These are phyloP conservation scores for Neotropicomus parvogracilis DNA, from an alignment of 1,284 basidiomycete genomes.

Conservation along the genomic window DNA sequence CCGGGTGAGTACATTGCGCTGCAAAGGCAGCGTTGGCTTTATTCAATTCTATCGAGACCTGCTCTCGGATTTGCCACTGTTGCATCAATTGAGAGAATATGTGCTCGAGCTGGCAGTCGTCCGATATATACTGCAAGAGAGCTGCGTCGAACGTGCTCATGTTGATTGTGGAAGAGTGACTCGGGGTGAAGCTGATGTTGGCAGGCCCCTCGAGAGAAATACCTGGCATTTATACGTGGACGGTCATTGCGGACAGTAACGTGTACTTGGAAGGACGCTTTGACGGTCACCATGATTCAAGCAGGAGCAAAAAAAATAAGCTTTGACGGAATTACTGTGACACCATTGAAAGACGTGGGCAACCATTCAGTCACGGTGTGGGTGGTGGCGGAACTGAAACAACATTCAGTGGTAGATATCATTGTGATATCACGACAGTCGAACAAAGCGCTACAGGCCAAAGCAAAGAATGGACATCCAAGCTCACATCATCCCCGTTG, in stretches of 20 bases:
- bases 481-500: not conserved
- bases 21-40: conserved; percentile 17
- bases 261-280: conserved; percentile 6
- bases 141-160: conserved; percentile 14
- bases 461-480: not conserved
- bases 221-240: conserved; percentile 13
- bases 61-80: not conserved
- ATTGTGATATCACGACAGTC: not conserved
- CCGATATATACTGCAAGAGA: not conserved
- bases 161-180: not conserved
- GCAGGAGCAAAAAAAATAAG: conserved; percentile 13
- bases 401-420: conserved; percentile 4
- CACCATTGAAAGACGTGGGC: conserved; percentile 3
- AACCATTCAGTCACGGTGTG: too few species aligned
- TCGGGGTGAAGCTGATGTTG: not conserved
- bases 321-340: not conserved
- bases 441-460: not conserved
- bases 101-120: conserved; percentile 8
- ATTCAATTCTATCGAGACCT: conserved; percentile 6
- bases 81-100: not conserved
- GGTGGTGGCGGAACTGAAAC: conserved; percentile 6
- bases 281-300: conserved; percentile 12
- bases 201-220: not conserved
- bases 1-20: conserved; percentile 13
- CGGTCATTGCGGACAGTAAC: conserved; percentile 9